phyloP scores from a whole-genome alignment of 345 rosid genomes.

The Gossypium longicalyx region DNA sequence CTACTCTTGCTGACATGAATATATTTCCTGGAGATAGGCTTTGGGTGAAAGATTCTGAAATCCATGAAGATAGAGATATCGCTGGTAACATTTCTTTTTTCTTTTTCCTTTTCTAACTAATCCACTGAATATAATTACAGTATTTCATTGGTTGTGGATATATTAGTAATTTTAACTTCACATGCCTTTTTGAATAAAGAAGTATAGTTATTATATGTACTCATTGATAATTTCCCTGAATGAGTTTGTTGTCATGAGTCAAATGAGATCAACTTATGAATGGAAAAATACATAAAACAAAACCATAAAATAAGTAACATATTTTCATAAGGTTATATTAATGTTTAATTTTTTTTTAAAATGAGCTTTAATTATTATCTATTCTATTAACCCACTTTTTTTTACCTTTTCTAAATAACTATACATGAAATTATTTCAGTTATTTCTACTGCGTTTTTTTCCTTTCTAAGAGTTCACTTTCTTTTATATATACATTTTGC shows the following conservation, averaged over 20 bases:
- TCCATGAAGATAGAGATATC: conserved; percentile 92
- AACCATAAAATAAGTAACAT: background rate
- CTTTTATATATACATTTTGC: background rate
- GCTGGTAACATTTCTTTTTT: conserved; percentile 56
- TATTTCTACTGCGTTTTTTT: too few relatives aligned
- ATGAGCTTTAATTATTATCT: background rate
- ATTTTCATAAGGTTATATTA: background rate
- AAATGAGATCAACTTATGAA: background rate
- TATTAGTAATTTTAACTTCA: background rate
- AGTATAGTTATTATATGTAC: background rate
- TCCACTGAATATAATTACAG: background rate
- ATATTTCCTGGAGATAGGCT: conserved; percentile 92
- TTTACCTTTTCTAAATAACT: background rate
- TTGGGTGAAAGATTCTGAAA: conserved; percentile 95
- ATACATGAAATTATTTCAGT: too few relatives aligned
- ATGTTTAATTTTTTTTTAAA: background rate
- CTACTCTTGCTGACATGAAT: conserved; percentile 94
- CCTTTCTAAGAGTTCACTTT: too few relatives aligned
- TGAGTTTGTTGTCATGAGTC: background rate
- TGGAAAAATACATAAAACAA: background rate
- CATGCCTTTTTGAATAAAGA: background rate
- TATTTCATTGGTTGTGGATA: background rate
- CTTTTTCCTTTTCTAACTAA: background rate
- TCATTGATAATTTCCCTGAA: background rate
- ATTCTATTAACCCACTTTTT: background rate